Conservation (phyloP, 2,329 filamentous ascomycete genomes). For the Sordariomycetes sp. region DNA sequence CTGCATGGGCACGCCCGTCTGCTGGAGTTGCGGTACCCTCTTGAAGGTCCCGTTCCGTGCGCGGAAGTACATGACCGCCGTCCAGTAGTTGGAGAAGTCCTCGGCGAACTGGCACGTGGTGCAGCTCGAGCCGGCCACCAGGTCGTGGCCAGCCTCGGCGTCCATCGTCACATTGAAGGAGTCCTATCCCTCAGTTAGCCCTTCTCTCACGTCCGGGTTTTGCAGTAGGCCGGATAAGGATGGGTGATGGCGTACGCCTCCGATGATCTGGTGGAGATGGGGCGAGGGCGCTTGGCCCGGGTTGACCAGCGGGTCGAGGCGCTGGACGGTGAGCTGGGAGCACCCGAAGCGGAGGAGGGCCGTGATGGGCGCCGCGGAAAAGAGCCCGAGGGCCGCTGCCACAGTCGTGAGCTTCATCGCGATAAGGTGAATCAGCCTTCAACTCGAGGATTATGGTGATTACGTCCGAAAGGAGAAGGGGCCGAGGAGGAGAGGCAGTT, state of each 20-base stretch:
- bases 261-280: slow-evolving; percentile 50
- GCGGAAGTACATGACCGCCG: slow-evolving; percentile 25
- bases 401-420: slow-evolving; percentile 1
- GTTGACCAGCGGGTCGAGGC: slow-evolving; percentile 28
- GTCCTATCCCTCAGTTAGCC: slow-evolving; percentile 10
- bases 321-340: slow-evolving; percentile 35
- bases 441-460: neutral
- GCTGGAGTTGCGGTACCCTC: slow-evolving; percentile 24
- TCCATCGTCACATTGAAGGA: slow-evolving; percentile 34
- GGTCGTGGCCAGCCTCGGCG: slow-evolving; percentile 15
- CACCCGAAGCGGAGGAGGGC: slow-evolving; percentile 24
- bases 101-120: slow-evolving; percentile 23
- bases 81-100: slow-evolving; percentile 18
- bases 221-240: neutral
- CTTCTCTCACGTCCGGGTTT: neutral
- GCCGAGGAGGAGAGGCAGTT: neutral
- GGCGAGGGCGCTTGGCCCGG: slow-evolving; percentile 36
- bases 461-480: neutral
- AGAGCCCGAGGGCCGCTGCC: neutral
- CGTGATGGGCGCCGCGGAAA: neutral
- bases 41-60: slow-evolving; percentile 29
- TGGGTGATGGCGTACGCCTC: slow-evolving; percentile 20
- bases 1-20: slow-evolving; percentile 27
- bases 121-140: slow-evolving; percentile 27
- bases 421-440: neutral